Percentiles rank a stretch among this genome's conserved stretches.
phyloP scores from a whole-genome alignment of 2,329 filamentous ascomycete species.

The Bipolaris zeicola region DNA sequence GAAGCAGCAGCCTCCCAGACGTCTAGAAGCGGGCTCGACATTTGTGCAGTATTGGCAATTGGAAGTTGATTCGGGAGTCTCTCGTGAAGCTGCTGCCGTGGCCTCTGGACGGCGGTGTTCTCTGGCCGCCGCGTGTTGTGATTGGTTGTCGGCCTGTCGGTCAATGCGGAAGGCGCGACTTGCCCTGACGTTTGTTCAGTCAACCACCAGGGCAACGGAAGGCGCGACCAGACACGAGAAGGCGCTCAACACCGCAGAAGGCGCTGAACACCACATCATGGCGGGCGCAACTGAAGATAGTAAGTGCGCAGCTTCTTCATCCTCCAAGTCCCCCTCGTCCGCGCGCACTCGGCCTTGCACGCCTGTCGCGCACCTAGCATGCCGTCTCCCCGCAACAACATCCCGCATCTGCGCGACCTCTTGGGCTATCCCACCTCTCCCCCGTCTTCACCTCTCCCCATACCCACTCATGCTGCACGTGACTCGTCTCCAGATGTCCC shows the following conservation, averaged over 20 bases:
- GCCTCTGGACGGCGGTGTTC: slow-evolving; percentile 31
- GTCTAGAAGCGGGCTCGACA: slow-evolving; percentile 67
- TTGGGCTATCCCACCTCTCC: slow-evolving; percentile 32
- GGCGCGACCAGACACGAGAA: slow-evolving; percentile 17
- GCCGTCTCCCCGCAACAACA: slow-evolving; percentile 14
- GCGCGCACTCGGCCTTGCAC: not conserved
- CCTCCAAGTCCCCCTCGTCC: not conserved
- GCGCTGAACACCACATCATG: slow-evolving; percentile 32
- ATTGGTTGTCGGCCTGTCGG: slow-evolving; percentile 25
- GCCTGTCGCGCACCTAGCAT: slow-evolving; percentile 1
- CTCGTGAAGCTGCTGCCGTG: slow-evolving; percentile 23
- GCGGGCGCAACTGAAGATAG: slow-evolving; percentile 45
- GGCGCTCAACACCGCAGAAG: slow-evolving; percentile 12
- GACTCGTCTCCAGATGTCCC: slow-evolving; percentile 16
- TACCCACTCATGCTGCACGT: slow-evolving; percentile 2
- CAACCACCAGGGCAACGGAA: slow-evolving; percentile 10
- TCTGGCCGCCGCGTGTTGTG: slow-evolving; percentile 22
- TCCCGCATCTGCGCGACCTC: slow-evolving; percentile 17
- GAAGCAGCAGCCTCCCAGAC: slow-evolving; percentile 92
- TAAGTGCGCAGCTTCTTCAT: slow-evolving; percentile 27
- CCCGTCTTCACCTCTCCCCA: slow-evolving; percentile 12
- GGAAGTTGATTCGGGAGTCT: slow-evolving; percentile 10
- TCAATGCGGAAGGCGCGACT: slow-evolving; percentile 23
- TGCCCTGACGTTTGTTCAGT: slow-evolving; percentile 22
- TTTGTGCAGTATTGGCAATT: slow-evolving; percentile 32